Evolutionary conservation across 106 monocot genomes (phyloP).

Genomic region (Alisma plantagoaquatica): DNA sequence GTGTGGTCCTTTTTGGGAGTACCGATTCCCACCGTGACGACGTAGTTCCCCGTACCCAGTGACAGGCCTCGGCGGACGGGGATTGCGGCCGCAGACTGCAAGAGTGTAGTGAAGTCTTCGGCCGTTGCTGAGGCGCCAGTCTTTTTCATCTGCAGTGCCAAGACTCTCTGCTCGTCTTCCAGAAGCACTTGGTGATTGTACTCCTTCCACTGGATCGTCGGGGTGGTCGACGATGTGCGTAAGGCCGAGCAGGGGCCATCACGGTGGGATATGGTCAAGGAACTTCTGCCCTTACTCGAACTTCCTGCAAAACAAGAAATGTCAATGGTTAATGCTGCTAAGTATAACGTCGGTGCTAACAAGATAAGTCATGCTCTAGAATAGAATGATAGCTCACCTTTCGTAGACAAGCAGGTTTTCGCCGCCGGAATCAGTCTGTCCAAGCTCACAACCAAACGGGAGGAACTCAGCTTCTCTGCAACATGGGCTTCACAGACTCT

Average conservation of each 20-base stretch:
- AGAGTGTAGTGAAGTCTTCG: too few relatives aligned
- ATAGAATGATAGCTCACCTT: too few relatives aligned
- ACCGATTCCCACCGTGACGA: constrained; percentile 16
- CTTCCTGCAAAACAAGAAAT: too few relatives aligned
- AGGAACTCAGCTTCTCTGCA: too few relatives aligned
- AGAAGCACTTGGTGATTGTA: not conserved
- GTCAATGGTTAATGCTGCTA: too few relatives aligned
- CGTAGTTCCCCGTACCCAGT: constrained; percentile 13
- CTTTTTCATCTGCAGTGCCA: not conserved
- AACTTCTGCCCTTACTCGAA: not conserved
- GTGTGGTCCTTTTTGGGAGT: constrained; percentile 10
- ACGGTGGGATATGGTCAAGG: not conserved
- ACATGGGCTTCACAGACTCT: too few relatives aligned
- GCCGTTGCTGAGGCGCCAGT: not conserved
- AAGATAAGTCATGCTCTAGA: too few relatives aligned
- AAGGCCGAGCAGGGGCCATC: constrained; percentile 6
- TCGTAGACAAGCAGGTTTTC: too few relatives aligned
- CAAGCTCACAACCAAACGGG: too few relatives aligned
- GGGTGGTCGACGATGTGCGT: not conserved
- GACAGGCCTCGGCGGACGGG: not conserved
- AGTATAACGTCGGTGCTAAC: too few relatives aligned
- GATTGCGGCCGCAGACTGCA: not conserved
- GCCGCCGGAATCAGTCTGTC: too few relatives aligned
- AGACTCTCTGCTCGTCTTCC: not conserved
- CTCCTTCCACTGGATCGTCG: too few relatives aligned